These are phyloP conservation scores for Furcasterigmium sp. DNA, from an alignment of 2,329 filamentous ascomycete genomes.

Conservation along the genomic window DNA sequence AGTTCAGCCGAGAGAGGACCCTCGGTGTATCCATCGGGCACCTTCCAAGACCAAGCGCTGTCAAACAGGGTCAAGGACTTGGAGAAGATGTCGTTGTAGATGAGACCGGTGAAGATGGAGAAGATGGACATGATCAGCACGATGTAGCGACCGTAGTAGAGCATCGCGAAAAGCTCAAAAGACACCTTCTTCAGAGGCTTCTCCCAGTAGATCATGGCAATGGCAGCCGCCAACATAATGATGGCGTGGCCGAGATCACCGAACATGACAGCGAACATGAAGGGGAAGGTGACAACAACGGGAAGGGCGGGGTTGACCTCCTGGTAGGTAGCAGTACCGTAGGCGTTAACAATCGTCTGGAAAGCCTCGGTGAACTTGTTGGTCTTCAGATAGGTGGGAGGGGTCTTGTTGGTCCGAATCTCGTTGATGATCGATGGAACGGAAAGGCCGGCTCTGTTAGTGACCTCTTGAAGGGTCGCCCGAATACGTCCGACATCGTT, in stretches of 20 bases:
- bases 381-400: conserved; percentile 94
- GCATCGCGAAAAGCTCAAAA: conserved; percentile 96
- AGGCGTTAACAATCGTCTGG: conserved; percentile 98
- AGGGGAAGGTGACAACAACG: conserved; percentile 97
- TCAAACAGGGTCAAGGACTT: conserved; percentile 84
- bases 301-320: conserved; percentile 96
- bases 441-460: conserved; percentile 90
- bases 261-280: conserved; percentile 99
- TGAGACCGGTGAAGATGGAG: conserved; percentile 92
- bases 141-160: conserved; percentile 98
- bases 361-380: conserved; percentile 98
- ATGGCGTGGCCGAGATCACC: conserved; percentile 92
- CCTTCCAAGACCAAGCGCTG: conserved; percentile 80
- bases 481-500: conserved; percentile 86
- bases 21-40: conserved; percentile 62
- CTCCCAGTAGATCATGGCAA: conserved; percentile 96
- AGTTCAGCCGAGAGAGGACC: conserved; percentile 59
- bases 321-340: conserved; percentile 94
- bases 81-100: conserved; percentile 98
- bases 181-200: conserved; percentile 85
- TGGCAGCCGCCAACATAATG: conserved; percentile 78
- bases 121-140: conserved; percentile 97
- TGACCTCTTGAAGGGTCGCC: conserved; percentile 91
- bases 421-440: conserved; percentile 98
- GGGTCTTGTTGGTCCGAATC: conserved; percentile 94